phyloP scores from a whole-genome alignment of 2,329 filamentous ascomycete genomes.

The Lachnellula subtilissima region DNA sequence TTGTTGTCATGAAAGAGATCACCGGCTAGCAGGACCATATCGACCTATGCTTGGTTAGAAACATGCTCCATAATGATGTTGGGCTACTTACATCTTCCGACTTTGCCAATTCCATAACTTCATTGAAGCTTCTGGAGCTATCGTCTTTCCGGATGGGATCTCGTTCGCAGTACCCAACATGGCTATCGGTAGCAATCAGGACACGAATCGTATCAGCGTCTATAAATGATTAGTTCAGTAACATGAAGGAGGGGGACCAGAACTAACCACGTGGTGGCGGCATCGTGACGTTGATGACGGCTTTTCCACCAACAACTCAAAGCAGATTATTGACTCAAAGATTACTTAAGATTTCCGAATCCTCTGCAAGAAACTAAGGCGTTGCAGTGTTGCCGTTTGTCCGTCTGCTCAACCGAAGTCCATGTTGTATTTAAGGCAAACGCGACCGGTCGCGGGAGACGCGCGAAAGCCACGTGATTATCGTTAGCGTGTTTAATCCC shows the following conservation, averaged over 20 bases:
- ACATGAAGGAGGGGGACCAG: neutral
- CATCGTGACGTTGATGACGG: slow-evolving; percentile 17
- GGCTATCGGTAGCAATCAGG: slow-evolving; percentile 90
- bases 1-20: slow-evolving; percentile 99
- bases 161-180: slow-evolving; percentile 94
- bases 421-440: neutral
- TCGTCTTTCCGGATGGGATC: slow-evolving; percentile 94
- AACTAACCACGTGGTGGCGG: slow-evolving; percentile 21
- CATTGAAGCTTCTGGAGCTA: slow-evolving; percentile 94
- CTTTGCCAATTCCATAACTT: slow-evolving; percentile 85
- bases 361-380: too few relatives aligned
- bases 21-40: slow-evolving; percentile 93
- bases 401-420: neutral
- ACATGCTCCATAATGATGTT: neutral
- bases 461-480: neutral
- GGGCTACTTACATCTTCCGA: slow-evolving; percentile 61
- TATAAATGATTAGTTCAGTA: slow-evolving; percentile 12
- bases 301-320: neutral
- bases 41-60: slow-evolving; percentile 49
- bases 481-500: neutral
- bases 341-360: too few relatives aligned
- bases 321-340: too few relatives aligned
- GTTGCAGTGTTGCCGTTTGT: neutral
- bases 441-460: neutral
- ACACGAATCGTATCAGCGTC: slow-evolving; percentile 83